Percentiles rank a stretch among this genome's conserved stretches.
Conservation (phyloP, 257 asterid genomes). For the Solanum ahanhuiri region DNA sequence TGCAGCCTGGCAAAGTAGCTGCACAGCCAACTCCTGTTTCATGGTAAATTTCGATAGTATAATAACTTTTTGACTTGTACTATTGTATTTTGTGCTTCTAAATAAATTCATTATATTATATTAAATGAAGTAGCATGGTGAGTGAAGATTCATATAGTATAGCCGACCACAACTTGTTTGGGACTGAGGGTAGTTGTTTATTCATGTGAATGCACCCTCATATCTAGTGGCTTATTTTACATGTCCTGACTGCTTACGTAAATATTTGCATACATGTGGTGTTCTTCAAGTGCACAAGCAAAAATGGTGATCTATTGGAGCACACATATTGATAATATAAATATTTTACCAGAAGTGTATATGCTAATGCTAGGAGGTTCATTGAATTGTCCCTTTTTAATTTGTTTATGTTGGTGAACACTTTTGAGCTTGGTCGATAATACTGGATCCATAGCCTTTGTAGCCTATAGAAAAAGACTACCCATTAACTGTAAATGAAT, state of each 20-base stretch:
- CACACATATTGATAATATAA: background rate
- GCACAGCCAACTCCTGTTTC: constrained; percentile 76
- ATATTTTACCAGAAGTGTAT: background rate
- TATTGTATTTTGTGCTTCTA: background rate
- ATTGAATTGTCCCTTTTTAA: background rate
- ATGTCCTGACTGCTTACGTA: background rate
- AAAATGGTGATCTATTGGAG: background rate
- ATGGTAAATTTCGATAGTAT: constrained; percentile 37
- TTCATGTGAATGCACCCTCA: background rate
- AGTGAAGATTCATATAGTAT: background rate
- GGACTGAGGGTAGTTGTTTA: background rate
- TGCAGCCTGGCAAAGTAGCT: constrained; percentile 71
- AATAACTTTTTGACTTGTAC: background rate
- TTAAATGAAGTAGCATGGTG: background rate
- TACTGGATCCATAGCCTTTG: background rate
- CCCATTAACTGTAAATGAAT: background rate
- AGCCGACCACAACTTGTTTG: background rate
- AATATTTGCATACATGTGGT: background rate
- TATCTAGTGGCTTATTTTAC: background rate
- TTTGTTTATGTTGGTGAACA: background rate
- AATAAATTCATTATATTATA: background rate
- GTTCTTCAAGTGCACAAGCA: background rate
- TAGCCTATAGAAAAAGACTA: background rate
- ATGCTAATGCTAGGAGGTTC: background rate
- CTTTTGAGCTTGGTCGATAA: background rate